Base-by-base conservation (phyloP, 129 eudicot species). In the Helianthus annuus region DNA sequence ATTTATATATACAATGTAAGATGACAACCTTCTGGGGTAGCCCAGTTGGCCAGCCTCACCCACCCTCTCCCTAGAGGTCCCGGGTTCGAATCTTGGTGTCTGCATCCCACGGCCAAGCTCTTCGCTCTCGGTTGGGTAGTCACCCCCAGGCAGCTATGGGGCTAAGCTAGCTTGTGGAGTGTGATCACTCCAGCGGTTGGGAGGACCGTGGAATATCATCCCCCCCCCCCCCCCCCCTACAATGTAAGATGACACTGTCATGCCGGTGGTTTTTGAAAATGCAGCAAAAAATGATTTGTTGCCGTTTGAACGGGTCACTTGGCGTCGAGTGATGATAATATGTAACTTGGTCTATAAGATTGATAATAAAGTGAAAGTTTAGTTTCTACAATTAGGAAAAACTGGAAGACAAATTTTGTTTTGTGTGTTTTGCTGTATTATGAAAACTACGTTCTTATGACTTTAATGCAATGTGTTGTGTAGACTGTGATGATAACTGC, bases 401-500 rank as follows among this genome's bases (percentile, higher is more conserved):
- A 42, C 46, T 60, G n/a, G 13, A 60, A 27, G 10, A 13, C 13
- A 16, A 4, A 4, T 29, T 32, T 32, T 10, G 32, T 29, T 60
- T 19, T 56, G 14, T 56, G n/a, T 13, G 19, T 15, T 16, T 32
- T 60, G 19, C 66, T 9, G 19, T 60, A 32, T 60, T 74, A 44
- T 29, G 49, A 55, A 39, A 36, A 19, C 39, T 51, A 13, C 57
- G 14, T 67, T 63, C 67, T 39, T 32, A 48, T 63, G 48, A 64
- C 57, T 73, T 46, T 32, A 24, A 48, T 13, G 78, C 60, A 59
- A 51, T 11, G 44, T 79, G 62, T 75, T 66, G 19, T 85, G 52
- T 92, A 94, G 97, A 75, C 88, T 71, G 91, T 90, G 80, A 94
- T 94, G 98, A 48, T 86, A 51, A 81, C 88, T 42, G 89, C 97